Evolutionary conservation across 345 rosid genomes (phyloP).

Genomic region (Moricandia moricandioides): DNA sequence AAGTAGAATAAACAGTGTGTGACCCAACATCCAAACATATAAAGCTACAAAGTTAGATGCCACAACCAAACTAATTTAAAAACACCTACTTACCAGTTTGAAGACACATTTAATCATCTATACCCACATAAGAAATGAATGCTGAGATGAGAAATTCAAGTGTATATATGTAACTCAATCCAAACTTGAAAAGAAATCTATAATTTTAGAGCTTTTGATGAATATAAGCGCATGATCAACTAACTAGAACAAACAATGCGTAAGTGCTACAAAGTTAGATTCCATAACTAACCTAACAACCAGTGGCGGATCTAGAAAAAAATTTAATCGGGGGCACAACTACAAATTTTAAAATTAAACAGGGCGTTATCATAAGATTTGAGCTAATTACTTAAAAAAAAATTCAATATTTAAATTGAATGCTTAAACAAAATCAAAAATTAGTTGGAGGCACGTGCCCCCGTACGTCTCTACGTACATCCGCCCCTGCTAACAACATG

Average conservation of each 20-base stretch:
- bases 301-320: no score
- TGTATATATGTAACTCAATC: neutral
- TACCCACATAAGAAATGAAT: neutral
- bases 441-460: no score
- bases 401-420: no score
- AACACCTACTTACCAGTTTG: neutral
- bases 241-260: neutral
- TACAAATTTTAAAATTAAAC: no score
- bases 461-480: no score
- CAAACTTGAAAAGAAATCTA: no score
- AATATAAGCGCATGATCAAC: neutral
- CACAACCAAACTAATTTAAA: conserved; percentile 4
- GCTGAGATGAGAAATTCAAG: conserved; percentile 12
- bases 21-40: neutral
- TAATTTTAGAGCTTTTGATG: no score
- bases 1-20: neutral
- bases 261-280: neutral
- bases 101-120: conserved; percentile 2
- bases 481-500: no score
- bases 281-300: neutral
- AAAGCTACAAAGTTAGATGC: neutral
- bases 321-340: no score
- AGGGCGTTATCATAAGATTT: no score
- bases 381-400: no score
- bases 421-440: no score